A percentile compares a stretch with the other conserved stretches of the same genome.
These are phyloP conservation scores for Emmonsiellopsis sp. DNA, from an alignment of 2,329 filamentous ascomycete genomes.

Conservation along the genomic window DNA sequence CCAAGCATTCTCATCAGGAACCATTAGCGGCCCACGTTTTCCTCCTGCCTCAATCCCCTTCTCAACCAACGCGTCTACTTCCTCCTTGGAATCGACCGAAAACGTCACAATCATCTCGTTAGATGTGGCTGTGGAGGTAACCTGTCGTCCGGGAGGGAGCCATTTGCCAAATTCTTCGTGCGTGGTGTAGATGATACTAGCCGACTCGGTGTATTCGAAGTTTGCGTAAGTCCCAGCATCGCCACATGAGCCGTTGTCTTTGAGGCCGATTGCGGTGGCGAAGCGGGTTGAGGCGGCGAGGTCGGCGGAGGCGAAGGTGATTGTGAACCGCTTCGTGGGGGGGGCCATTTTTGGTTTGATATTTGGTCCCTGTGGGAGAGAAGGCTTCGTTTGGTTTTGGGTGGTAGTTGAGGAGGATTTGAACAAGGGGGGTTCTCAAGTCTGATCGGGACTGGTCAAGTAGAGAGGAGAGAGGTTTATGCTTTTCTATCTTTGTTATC, in stretches of 20 bases:
- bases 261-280: constrained; percentile 5
- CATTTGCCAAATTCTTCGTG: constrained; percentile 3
- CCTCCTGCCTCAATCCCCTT: constrained; percentile 7
- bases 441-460: too few species aligned
- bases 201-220: constrained; percentile 3
- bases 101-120: constrained; percentile 4
- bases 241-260: background rate
- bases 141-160: constrained; percentile 2
- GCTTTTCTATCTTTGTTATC: too few species aligned
- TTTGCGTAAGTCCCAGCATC: background rate
- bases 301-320: constrained; percentile 6
- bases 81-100: constrained; percentile 2
- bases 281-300: constrained; percentile 7
- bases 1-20: constrained; percentile 4
- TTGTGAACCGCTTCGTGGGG: background rate
- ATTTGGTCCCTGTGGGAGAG: too few species aligned
- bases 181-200: constrained; percentile 5
- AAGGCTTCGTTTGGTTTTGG: too few species aligned
- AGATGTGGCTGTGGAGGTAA: background rate
- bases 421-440: too few species aligned
- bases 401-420: too few species aligned
- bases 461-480: too few species aligned
- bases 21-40: constrained; percentile 5
- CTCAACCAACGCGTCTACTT: constrained; percentile 4
- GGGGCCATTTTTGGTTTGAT: background rate